Evolutionary conservation across 139 green algal species (phyloP).

Genomic region (Cymbomonas tetramitiformis): DNA sequence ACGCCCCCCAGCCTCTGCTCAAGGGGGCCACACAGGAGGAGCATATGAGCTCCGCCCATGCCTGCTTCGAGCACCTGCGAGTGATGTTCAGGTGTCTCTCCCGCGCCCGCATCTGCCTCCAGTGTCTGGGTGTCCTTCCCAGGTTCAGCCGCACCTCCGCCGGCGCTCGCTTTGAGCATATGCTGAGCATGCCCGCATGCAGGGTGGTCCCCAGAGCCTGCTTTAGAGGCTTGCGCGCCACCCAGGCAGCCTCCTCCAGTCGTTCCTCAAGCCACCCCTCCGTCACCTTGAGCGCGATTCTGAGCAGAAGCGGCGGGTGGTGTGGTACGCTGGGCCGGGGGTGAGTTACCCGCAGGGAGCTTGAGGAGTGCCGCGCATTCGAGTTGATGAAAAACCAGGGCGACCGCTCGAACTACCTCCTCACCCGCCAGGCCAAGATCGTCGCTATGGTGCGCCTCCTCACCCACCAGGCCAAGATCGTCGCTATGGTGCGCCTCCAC

Average conservation of each 20-base stretch:
- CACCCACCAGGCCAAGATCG: slow-evolving; percentile 89
- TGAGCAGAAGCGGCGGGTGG: too few relatives aligned
- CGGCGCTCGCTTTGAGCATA: too few relatives aligned
- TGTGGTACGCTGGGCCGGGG: neutral
- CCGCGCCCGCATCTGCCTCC: too few relatives aligned
- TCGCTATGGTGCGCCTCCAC: slow-evolving; percentile 99
- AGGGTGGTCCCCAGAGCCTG: too few relatives aligned
- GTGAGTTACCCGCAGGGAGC: slow-evolving; percentile 39
- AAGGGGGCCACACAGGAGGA: slow-evolving; percentile 35
- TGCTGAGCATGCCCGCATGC: too few relatives aligned
- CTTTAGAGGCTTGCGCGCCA: too few relatives aligned
- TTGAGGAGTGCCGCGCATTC: slow-evolving; percentile 91
- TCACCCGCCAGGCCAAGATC: slow-evolving; percentile 89
- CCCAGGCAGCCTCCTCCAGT: too few relatives aligned
- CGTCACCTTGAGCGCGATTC: too few relatives aligned
- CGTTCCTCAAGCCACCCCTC: too few relatives aligned
- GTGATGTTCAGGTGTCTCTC: slow-evolving; percentile 54
- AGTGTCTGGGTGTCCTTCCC: too few relatives aligned
- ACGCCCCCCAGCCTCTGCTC: slow-evolving; percentile 64
- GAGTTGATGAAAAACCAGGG: slow-evolving; percentile 79
- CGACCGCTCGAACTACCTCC: slow-evolving; percentile 89
- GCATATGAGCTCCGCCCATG: slow-evolving; percentile 48
- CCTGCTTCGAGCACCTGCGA: slow-evolving; percentile 74
- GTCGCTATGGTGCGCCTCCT: slow-evolving; percentile 98
- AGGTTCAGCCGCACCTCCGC: too few relatives aligned